Evolutionary conservation across 805 yeast genomes (phyloP), one percentile per base, ranked within the genome.

Genomic region (Kazachstania taianensis): DNA sequence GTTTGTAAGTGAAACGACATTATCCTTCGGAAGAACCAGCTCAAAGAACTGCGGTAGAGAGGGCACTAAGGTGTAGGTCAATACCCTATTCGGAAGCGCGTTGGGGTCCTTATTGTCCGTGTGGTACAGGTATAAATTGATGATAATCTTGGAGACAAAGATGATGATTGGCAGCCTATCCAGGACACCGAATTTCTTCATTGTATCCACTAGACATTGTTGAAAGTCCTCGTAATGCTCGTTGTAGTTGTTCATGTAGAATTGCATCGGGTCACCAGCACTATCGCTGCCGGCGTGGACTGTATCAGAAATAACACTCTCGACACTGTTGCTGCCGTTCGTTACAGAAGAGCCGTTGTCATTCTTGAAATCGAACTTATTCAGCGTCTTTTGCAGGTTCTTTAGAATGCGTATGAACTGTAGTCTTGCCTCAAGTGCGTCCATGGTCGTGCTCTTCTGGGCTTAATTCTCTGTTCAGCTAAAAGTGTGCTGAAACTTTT

Each of bases 371-470:
- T n/a, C 20, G 12, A 13, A 19, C 8, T n/a, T n/a, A 19, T 31
- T 34, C 15, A 55, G 28, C 5, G 55, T 53, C 43, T 94, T 87
- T 29, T 75, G 77, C 28, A 89, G 61, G 5, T 67, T 56, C 45
- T 76, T 69, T 37, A 87, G 65, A 30, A 76, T 71, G 46, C 77
- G 82, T 5, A 75, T 67, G 48, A 87, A 79, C 56, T 80, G 81
- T 31, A 84, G 62, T 40, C 89, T 70, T 4, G 87, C 86, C 50
- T 84, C 95, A 55, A 89, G 83, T 1, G 95, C 78, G 53, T 87
- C 96, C 94, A 87, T 84, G 12, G n/a, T n/a, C n/a, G n/a, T n/a
- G n/a, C n/a, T n/a, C n/a, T n/a, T n/a, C n/a, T n/a, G n/a, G n/a
- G n/a, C n/a, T n/a, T n/a, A n/a, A n/a, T n/a, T n/a, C n/a, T n/a